These are phyloP conservation scores for Thelonectria rubi DNA, from an alignment of 2,329 filamentous ascomycete species.

Conservation along the genomic window DNA sequence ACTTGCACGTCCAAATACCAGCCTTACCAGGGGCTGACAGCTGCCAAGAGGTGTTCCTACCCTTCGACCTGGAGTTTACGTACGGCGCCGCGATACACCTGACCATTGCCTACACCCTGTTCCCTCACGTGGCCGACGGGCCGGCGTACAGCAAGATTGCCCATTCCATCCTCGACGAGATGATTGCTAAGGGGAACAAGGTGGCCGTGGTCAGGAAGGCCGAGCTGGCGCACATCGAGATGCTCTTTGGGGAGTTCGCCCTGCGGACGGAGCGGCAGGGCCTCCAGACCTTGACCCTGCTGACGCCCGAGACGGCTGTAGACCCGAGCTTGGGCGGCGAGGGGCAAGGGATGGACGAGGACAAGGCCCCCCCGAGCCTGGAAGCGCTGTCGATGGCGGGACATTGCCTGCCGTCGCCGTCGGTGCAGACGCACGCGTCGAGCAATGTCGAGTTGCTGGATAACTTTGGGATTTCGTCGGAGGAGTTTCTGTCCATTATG, in stretches of 20 bases:
- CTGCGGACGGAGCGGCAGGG: conserved; percentile 39
- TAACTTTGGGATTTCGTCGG: conserved; percentile 50
- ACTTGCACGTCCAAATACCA: neutral
- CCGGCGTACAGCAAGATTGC: conserved; percentile 35
- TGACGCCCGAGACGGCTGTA: conserved; percentile 21
- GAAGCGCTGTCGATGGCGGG: neutral
- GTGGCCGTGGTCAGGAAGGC: conserved; percentile 45
- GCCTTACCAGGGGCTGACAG: neutral
- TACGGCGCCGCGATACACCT: conserved; percentile 49
- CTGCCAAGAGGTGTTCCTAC: conserved; percentile 48
- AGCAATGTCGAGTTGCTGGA: conserved; percentile 47
- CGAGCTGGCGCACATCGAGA: conserved; percentile 46
- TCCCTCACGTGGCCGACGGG: conserved; percentile 43
- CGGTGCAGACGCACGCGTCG: conserved; percentile 20
- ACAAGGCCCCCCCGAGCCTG: neutral
- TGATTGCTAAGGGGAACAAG: conserved; percentile 47
- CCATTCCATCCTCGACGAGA: conserved; percentile 46
- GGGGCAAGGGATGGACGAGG: conserved; percentile 19
- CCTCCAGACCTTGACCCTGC: conserved; percentile 38
- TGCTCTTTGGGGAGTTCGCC: conserved; percentile 41
- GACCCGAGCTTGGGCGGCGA: conserved; percentile 15
- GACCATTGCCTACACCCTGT: conserved; percentile 49
- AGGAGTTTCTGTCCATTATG: conserved; percentile 51
- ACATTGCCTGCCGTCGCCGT: conserved; percentile 14
- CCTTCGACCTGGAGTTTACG: conserved; percentile 51